Evolutionary conservation across 257 asterid genomes (phyloP).

Genomic region (Solanum tarijense): DNA sequence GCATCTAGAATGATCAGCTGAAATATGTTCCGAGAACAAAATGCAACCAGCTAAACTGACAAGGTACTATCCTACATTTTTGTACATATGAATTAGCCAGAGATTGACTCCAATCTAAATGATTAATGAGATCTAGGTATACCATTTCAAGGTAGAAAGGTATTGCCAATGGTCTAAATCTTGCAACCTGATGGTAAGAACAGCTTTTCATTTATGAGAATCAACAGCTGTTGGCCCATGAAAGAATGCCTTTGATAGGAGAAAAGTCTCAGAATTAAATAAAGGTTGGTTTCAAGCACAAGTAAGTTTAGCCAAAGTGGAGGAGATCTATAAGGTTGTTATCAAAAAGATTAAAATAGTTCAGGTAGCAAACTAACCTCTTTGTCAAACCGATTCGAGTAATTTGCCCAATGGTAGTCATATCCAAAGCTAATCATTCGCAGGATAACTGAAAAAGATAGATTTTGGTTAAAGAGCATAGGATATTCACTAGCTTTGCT

Average conservation of each 20-base stretch:
- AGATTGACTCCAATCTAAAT: not conserved
- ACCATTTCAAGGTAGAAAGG: not conserved
- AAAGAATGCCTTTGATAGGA: not conserved
- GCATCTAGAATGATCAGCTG: not conserved
- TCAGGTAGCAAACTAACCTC: constrained; percentile 35
- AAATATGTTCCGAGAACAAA: not conserved
- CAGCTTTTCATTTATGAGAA: not conserved
- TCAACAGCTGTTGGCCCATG: not conserved
- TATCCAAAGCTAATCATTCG: constrained; percentile 97
- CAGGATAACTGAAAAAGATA: constrained; percentile 57
- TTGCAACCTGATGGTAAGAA: not conserved
- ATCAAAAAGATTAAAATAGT: not conserved
- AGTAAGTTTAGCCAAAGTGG: not conserved
- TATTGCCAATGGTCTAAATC: not conserved
- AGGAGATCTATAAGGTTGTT: not conserved
- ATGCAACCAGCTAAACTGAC: not conserved
- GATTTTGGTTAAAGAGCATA: not conserved
- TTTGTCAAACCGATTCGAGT: constrained; percentile 42
- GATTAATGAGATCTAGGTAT: not conserved
- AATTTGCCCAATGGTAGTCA: constrained; percentile 85
- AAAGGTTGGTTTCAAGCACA: not conserved
- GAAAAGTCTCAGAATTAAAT: not conserved
- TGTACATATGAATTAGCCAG: not conserved
- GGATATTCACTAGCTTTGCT: not conserved
- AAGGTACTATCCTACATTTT: not conserved